Percentiles rank a stretch among this genome's conserved stretches.
Evolutionary conservation across 2,329 filamentous ascomycete genomes (phyloP).

Genomic region (Penicillium olsonii): DNA sequence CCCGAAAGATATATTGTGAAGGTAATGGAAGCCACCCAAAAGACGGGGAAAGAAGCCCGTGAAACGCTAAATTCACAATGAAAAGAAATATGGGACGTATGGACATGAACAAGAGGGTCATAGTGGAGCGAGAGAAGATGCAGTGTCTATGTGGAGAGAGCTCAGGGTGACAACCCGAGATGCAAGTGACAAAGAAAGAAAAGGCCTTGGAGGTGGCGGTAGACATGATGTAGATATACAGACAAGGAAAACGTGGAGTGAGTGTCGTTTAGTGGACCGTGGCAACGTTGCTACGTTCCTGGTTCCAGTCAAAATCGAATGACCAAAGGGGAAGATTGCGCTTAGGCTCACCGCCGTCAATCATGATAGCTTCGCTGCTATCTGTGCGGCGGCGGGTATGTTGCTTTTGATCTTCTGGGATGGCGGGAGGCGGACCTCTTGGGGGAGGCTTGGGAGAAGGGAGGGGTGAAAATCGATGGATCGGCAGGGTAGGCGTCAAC

Average conservation of each 20-base stretch:
- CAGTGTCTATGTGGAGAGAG: slow-evolving; percentile 1
- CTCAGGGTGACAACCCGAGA: not conserved
- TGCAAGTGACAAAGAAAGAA: slow-evolving; percentile 1
- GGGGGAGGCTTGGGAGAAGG: slow-evolving; percentile 36
- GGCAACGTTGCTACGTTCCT: slow-evolving; percentile 43
- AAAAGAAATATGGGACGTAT: not conserved
- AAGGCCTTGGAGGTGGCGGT: not conserved
- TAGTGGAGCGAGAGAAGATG: not conserved
- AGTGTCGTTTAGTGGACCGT: slow-evolving; percentile 35
- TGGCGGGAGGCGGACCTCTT: slow-evolving; percentile 32
- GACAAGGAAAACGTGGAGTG: slow-evolving; percentile 7
- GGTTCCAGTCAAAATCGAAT: slow-evolving; percentile 38
- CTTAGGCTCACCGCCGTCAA: slow-evolving; percentile 50
- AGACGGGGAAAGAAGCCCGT: slow-evolving; percentile 9
- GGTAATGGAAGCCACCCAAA: slow-evolving; percentile 2
- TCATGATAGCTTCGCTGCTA: slow-evolving; percentile 49
- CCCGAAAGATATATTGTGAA: not conserved
- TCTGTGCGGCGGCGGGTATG: slow-evolving; percentile 45
- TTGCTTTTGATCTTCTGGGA: slow-evolving; percentile 34
- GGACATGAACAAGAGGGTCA: slow-evolving; percentile 2
- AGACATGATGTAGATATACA: not conserved
- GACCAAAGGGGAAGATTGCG: slow-evolving; percentile 55
- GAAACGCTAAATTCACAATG: slow-evolving; percentile 8
- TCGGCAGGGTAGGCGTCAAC: slow-evolving; percentile 41
- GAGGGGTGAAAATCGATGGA: slow-evolving; percentile 41